phyloP scores from a whole-genome alignment of 441 rosid genomes.

The Erodium texanum region DNA sequence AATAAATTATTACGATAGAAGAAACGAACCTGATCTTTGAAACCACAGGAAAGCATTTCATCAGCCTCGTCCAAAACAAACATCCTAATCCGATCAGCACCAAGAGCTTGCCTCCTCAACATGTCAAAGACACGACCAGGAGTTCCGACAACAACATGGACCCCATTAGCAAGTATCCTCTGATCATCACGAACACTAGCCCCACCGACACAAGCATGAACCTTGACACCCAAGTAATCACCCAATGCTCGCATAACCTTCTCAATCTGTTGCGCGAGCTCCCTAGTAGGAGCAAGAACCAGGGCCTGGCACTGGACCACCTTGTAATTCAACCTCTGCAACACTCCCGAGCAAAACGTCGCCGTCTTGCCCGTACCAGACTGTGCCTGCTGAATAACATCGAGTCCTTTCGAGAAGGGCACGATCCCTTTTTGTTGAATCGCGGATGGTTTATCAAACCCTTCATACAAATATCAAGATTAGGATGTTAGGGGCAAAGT shows the following conservation, averaged over 20 bases:
- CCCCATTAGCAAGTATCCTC: slow-evolving; percentile 60
- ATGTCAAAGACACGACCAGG: slow-evolving; percentile 87
- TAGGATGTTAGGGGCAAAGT: too few relatives aligned
- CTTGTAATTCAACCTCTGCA: slow-evolving; percentile 17
- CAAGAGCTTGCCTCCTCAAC: slow-evolving; percentile 64
- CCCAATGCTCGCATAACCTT: slow-evolving; percentile 84
- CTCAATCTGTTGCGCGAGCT: slow-evolving; percentile 77
- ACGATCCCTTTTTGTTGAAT: too few relatives aligned
- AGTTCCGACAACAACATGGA: slow-evolving; percentile 77
- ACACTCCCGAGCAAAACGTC: too few relatives aligned
- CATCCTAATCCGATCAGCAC: slow-evolving; percentile 57
- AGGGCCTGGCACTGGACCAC: slow-evolving; percentile 67
- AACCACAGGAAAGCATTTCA: slow-evolving; percentile 27
- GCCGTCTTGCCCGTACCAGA: too few relatives aligned
- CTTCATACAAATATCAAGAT: too few relatives aligned
- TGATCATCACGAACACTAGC: slow-evolving; percentile 71
- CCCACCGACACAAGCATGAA: slow-evolving; percentile 85
- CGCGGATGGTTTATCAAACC: too few relatives aligned
- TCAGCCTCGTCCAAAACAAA: slow-evolving; percentile 77
- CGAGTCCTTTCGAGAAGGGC: too few relatives aligned
- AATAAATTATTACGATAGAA: too few relatives aligned
- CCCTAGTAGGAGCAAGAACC: slow-evolving; percentile 73
- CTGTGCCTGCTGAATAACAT: too few relatives aligned
- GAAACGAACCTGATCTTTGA: too few relatives aligned
- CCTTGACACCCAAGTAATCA: slow-evolving; percentile 70